phyloP scores from a whole-genome alignment of 768 basidiomycete species.

The Leccinum uliginosum region DNA sequence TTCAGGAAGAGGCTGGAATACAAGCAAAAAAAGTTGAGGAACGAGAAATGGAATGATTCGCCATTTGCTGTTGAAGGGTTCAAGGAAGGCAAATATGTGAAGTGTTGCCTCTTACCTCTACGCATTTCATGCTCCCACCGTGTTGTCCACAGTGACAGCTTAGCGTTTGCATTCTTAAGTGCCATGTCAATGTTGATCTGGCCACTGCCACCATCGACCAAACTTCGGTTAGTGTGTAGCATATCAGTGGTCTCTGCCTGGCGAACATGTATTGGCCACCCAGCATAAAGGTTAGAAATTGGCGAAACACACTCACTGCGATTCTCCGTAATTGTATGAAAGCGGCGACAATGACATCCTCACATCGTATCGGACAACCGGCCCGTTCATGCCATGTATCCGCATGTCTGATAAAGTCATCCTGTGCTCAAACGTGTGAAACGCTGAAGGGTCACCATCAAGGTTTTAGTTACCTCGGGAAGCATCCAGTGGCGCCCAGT shows the following conservation, averaged over 20 bases:
- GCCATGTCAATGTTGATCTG: slow-evolving; percentile 74
- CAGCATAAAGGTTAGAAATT: neutral
- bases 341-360: slow-evolving; percentile 77
- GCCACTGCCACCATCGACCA: slow-evolving; percentile 38
- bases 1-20: slow-evolving; percentile 81
- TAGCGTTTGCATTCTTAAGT: slow-evolving; percentile 66
- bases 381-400: slow-evolving; percentile 67
- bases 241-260: slow-evolving; percentile 80
- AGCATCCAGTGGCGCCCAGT: slow-evolving; percentile 88
- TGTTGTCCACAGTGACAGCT: slow-evolving; percentile 68
- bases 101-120: slow-evolving; percentile 42
- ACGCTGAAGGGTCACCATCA: slow-evolving; percentile 2
- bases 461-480: slow-evolving; percentile 47
- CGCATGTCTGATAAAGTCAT: slow-evolving; percentile 70
- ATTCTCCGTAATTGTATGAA: slow-evolving; percentile 75
- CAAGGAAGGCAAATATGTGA: neutral
- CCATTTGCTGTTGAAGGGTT: slow-evolving; percentile 50
- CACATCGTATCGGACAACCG: slow-evolving; percentile 52
- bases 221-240: slow-evolving; percentile 53
- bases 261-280: slow-evolving; percentile 3
- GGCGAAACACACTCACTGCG: slow-evolving; percentile 49
- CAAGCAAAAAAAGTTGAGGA: slow-evolving; percentile 71
- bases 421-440: slow-evolving; percentile 30
- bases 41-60: slow-evolving; percentile 69
- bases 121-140: slow-evolving; percentile 73